These are phyloP conservation scores for Dothideomycetidae sp. DNA, from an alignment of 2,329 filamentous ascomycete species.

Conservation along the genomic window DNA sequence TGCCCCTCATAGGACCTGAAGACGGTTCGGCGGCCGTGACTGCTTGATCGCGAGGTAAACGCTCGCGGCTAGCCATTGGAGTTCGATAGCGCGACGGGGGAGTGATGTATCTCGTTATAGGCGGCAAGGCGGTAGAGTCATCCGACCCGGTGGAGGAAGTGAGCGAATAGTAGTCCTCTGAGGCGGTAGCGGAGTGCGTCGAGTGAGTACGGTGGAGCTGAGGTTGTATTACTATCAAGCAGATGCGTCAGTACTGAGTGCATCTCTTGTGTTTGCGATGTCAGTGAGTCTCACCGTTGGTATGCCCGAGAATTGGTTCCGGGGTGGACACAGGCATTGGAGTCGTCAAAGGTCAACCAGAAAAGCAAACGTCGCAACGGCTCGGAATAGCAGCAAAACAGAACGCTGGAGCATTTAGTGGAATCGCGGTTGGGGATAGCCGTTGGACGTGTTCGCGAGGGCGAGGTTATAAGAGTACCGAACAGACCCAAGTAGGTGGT, in stretches of 20 bases:
- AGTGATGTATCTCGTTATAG: slow-evolving; percentile 20
- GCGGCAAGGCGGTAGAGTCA: slow-evolving; percentile 16
- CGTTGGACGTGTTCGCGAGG: too few species aligned
- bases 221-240: slow-evolving; percentile 24
- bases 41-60: slow-evolving; percentile 13
- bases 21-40: slow-evolving; percentile 13
- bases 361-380: not conserved
- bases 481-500: slow-evolving; percentile 3
- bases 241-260: slow-evolving; percentile 2
- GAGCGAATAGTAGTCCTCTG: slow-evolving; percentile 37
- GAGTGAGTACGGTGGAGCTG: slow-evolving; percentile 28
- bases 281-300: slow-evolving; percentile 23
- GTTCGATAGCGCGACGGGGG: slow-evolving; percentile 24
- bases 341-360: not conserved
- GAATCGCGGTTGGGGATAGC: slow-evolving; percentile 10
- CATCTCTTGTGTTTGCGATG: too few species aligned
- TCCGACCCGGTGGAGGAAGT: slow-evolving; percentile 23
- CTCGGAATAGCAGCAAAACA: too few species aligned
- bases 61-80: slow-evolving; percentile 19
- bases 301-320: slow-evolving; percentile 23
- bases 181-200: slow-evolving; percentile 34
- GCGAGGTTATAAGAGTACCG: too few species aligned
- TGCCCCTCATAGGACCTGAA: slow-evolving; percentile 21
- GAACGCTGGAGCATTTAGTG: too few species aligned
- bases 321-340: not conserved